Conservation (phyloP, 2,329 filamentous ascomycete species). For the Paecilomyces niveus region DNA sequence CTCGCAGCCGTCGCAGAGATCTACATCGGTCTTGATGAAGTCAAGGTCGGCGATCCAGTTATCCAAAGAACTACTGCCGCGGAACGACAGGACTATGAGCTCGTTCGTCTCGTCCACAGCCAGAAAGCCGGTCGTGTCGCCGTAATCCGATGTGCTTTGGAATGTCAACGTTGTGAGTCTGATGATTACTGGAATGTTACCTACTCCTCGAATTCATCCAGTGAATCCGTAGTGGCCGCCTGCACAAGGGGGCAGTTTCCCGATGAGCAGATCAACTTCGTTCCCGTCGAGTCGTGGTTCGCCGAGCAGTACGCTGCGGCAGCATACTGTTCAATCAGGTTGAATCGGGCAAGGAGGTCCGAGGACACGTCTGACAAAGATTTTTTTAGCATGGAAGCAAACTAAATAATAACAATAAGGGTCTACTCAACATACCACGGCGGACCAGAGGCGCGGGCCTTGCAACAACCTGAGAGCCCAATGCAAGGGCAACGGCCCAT, state of each 20-base stretch:
- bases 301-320: constrained; percentile 46
- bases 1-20: constrained; percentile 36
- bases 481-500: constrained; percentile 7
- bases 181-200: constrained; percentile 4
- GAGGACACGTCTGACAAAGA: constrained; percentile 28
- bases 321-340: constrained; percentile 45
- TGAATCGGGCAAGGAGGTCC: constrained; percentile 34
- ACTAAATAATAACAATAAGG: background rate
- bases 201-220: constrained; percentile 45
- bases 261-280: constrained; percentile 37
- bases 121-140: constrained; percentile 42
- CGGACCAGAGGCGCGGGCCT: constrained; percentile 12
- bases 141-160: constrained; percentile 3
- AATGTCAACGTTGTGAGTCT: background rate
- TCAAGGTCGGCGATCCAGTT: constrained; percentile 26
- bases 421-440: constrained; percentile 15
- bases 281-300: constrained; percentile 41
- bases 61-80: constrained; percentile 20
- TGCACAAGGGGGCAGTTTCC: constrained; percentile 45
- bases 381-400: background rate
- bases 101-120: constrained; percentile 39
- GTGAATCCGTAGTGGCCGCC: constrained; percentile 36
- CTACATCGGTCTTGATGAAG: constrained; percentile 15
- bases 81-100: constrained; percentile 27
- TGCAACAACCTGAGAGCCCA: constrained; percentile 10